Base-by-base conservation (phyloP, 331 rosid species). In the Acacia pycnantha region DNA sequence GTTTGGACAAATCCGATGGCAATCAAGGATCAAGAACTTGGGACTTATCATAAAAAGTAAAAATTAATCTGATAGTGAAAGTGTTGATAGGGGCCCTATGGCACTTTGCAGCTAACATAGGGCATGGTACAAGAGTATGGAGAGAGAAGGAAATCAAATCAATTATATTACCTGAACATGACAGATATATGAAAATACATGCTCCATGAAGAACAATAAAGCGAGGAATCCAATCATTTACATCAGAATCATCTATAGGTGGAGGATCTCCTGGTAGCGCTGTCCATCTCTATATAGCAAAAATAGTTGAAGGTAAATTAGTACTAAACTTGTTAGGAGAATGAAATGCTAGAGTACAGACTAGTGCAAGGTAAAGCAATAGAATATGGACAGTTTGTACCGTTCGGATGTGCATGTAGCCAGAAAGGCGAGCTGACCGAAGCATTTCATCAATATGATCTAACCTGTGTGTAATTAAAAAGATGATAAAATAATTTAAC, bases 141-240 rank as follows among this genome's bases (percentile, higher is more conserved):
- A 53, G 69, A 58, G 40, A 79, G 41, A 76, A 82, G 62, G 74
- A 83, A 73, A 29, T 29, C 41, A 8, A 21, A 53, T 73, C 44
- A 61, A 53, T 24, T 54, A 9, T 24, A 66, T 66, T 89, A 95
- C 98, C 99, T 81, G 99, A 90, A 29, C 91, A 92, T 18, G 83
- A 77, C 71, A 92, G 78, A 85, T 90, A 96, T 83, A 93, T 88
- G 85, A 89, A 96, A 73, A 96, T 76, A 81, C 99, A 93, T 10
- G 73, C 73, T 44, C 99, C 99, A 31, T 96, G 97, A n/a, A 96
- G 92, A 85, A 93, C 95, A n/a, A 90, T 87, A 77, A 96, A 96
- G 78, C 99, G 99, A 50, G 98, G 97, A 86, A 93, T 94, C 99
- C 99, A 85, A 78, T 96, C 99, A 81, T 96, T 94, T 70, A 93